A percentile compares a stretch with the other conserved stretches of the same genome.
Evolutionary conservation across 495 filamentous ascomycete species (phyloP).

Genomic region (Talaromyces nanjingensis): DNA sequence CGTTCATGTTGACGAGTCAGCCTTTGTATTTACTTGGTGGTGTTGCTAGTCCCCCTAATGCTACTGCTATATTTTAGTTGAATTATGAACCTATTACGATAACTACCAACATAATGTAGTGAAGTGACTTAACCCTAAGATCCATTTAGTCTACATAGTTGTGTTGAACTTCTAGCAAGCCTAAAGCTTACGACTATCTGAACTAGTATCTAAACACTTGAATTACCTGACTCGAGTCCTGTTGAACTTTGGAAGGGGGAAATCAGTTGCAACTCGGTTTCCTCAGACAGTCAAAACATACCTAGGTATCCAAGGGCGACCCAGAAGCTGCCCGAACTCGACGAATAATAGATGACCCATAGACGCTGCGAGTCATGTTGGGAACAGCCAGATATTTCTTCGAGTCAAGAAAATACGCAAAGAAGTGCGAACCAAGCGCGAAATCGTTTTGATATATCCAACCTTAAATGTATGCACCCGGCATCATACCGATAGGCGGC

Average conservation of each 20-base stretch:
- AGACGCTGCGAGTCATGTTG: too few relatives aligned
- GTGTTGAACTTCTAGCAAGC: neutral
- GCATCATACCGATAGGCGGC: neutral
- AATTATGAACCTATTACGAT: neutral
- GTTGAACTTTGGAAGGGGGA: too few relatives aligned
- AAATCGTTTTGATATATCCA: too few relatives aligned
- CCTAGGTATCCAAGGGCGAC: neutral
- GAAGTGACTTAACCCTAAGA: neutral
- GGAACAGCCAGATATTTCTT: too few relatives aligned
- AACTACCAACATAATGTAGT: neutral
- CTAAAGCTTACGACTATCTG: too few relatives aligned
- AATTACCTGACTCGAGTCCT: too few relatives aligned
- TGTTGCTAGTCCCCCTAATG: constrained; percentile 38
- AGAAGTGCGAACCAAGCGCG: too few relatives aligned
- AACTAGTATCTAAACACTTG: too few relatives aligned
- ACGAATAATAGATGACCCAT: neutral
- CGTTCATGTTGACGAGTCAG: constrained; percentile 34
- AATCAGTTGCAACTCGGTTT: neutral
- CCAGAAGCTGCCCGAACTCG: neutral
- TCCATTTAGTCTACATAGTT: neutral
- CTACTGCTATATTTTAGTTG: constrained; percentile 32
- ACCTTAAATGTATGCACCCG: neutral
- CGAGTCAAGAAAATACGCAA: too few relatives aligned
- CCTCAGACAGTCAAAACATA: neutral
- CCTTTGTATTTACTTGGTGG: constrained; percentile 39